Percentiles rank a stretch among this genome's conserved stretches.
Conservation (phyloP, 208 protist genomes). For the Crithidia expoeki region DNA sequence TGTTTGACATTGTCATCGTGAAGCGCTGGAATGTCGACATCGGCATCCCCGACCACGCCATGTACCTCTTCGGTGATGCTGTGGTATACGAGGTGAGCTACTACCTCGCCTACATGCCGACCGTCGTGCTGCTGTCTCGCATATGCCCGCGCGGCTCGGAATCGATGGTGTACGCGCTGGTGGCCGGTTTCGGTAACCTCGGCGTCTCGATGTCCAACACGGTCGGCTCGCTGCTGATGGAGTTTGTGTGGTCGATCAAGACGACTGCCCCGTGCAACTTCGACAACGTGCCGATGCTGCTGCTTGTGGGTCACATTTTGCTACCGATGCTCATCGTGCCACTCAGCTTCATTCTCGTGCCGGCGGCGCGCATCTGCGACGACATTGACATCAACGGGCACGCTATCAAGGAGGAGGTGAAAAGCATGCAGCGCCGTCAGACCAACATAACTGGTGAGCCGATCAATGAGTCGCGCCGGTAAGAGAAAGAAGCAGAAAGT, state of each 20-base stretch:
- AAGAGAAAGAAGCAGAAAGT: background rate
- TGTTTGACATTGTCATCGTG: constrained; percentile 82
- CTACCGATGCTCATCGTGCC: constrained; percentile 67
- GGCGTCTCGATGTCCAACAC: constrained; percentile 52
- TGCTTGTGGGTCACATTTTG: constrained; percentile 70
- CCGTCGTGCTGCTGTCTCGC: constrained; percentile 78
- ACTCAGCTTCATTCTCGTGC: constrained; percentile 74
- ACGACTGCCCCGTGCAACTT: constrained; percentile 73
- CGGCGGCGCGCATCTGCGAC: constrained; percentile 69
- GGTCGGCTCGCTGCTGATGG: constrained; percentile 69
- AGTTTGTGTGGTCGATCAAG: constrained; percentile 57
- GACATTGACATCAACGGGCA: constrained; percentile 60
- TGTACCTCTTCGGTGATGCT: constrained; percentile 78
- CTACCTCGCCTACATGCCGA: constrained; percentile 85
- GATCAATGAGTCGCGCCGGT: constrained; percentile 17
- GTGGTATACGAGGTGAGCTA: constrained; percentile 75
- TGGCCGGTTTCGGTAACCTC: constrained; percentile 86
- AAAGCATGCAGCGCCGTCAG: constrained; percentile 14
- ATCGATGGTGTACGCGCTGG: constrained; percentile 79
- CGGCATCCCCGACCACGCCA: constrained; percentile 62
- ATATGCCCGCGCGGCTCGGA: constrained; percentile 86
- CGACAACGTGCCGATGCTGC: constrained; percentile 62
- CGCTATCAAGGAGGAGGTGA: constrained; percentile 29
- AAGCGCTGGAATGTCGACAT: constrained; percentile 73
- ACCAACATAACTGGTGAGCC: constrained; percentile 15